Conservation (phyloP, 345 rosid species). For the Hypericum perforatum region DNA sequence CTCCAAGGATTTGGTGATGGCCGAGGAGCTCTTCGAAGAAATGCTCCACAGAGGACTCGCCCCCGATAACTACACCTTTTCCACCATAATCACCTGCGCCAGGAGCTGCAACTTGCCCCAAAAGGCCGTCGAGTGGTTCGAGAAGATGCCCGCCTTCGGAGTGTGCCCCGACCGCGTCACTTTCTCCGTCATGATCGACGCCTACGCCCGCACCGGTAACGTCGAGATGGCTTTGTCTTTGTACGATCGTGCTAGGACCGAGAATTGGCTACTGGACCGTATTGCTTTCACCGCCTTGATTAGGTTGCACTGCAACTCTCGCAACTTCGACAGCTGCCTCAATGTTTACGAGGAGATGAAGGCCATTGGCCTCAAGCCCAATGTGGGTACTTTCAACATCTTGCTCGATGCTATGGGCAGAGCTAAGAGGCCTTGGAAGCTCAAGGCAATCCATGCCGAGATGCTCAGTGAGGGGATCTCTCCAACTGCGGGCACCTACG, state of each 20-base stretch:
- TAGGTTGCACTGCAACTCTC: conserved; percentile 44
- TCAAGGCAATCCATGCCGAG: conserved; percentile 53
- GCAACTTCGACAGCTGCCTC: conserved; percentile 81
- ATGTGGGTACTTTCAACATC: conserved; percentile 53
- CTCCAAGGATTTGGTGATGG: conserved; percentile 43
- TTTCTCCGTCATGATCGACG: conserved; percentile 63
- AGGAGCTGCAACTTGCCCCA: conserved; percentile 44
- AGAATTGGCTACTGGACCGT: conserved; percentile 67
- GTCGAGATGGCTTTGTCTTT: conserved; percentile 65
- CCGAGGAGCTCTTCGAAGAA: conserved; percentile 63
- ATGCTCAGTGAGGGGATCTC: conserved; percentile 49
- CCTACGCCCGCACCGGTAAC: conserved; percentile 69
- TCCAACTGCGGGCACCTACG: conserved; percentile 57
- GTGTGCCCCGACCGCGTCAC: conserved; percentile 66
- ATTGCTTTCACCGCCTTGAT: conserved; percentile 64
- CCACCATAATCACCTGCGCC: conserved; percentile 67
- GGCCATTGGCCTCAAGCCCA: conserved; percentile 66
- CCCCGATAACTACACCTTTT: conserved; percentile 69
- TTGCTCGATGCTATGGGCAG: conserved; percentile 84
- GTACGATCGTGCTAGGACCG: conserved; percentile 86
- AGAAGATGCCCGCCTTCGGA: conserved; percentile 62
- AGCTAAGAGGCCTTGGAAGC: conserved; percentile 96
- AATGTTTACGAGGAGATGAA: conserved; percentile 92
- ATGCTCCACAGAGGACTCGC: conserved; percentile 60
- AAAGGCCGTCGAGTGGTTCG: conserved; percentile 81